Conservation (phyloP, 768 basidiomycete species). For the Kwoniella dejecticola region DNA sequence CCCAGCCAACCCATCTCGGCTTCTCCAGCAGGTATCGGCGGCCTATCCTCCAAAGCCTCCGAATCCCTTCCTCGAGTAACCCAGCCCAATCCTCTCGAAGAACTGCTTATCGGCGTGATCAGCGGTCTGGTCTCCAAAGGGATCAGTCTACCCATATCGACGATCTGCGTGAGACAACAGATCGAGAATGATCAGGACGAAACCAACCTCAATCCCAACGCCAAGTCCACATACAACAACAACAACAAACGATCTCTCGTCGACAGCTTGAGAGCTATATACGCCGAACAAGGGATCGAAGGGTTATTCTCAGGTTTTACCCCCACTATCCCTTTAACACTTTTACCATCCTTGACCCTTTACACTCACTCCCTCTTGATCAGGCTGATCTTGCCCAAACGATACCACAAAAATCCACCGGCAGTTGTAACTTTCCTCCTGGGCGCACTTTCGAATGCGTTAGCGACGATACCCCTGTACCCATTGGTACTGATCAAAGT, state of each 20-base stretch:
- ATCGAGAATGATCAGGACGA: conserved; percentile 22
- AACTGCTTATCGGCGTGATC: conserved; percentile 38
- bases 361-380: conserved; percentile 41
- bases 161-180: conserved; percentile 43
- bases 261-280: conserved; percentile 26
- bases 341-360: conserved; percentile 45
- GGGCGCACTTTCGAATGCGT: conserved; percentile 40
- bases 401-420: conserved; percentile 30
- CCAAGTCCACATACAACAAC: too few species aligned
- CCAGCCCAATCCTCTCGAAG: conserved; percentile 18
- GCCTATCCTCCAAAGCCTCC: conserved; percentile 21
- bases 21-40: conserved; percentile 35
- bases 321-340: conserved; percentile 39
- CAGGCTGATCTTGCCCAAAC: conserved; percentile 27
- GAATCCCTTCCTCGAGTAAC: conserved; percentile 10
- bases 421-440: conserved; percentile 34
- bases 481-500: conserved; percentile 43
- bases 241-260: conserved; percentile 7
- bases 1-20: not conserved
- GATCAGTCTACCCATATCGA: conserved; percentile 42
- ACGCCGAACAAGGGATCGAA: conserved; percentile 27
- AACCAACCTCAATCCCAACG: not conserved
- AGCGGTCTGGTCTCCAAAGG: conserved; percentile 43
- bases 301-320: conserved; percentile 39
- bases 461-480: conserved; percentile 45